These are phyloP conservation scores for Hypocreales sp. DNA, from an alignment of 2,329 filamentous ascomycete species.

Conservation along the genomic window DNA sequence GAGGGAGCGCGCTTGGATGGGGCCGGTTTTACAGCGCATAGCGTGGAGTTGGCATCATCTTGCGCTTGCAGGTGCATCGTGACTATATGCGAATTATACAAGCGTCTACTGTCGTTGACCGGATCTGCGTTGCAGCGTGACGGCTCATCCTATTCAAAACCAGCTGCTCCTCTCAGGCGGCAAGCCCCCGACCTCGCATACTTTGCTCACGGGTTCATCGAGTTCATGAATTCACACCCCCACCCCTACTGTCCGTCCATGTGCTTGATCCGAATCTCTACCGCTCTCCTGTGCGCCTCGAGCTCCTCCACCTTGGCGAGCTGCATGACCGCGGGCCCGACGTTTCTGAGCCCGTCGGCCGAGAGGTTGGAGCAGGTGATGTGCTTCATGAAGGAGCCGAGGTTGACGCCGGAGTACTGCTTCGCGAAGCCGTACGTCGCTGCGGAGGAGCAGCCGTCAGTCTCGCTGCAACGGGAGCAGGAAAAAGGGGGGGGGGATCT, in stretches of 20 bases:
- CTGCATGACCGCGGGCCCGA: constrained; percentile 85
- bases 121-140: no score
- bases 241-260: constrained; percentile 23
- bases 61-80: neutral
- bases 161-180: no score
- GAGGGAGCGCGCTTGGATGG: neutral
- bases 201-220: no score
- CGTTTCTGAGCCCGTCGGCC: constrained; percentile 67
- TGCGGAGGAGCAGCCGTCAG: constrained; percentile 16
- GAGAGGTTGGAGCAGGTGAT: constrained; percentile 91
- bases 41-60: constrained; percentile 15
- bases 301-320: constrained; percentile 87
- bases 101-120: no score
- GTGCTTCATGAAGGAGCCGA: constrained; percentile 93
- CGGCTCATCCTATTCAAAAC: no score
- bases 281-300: constrained; percentile 81
- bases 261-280: constrained; percentile 61
- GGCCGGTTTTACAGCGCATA: no score
- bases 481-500: constrained; percentile 19
- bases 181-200: no score
- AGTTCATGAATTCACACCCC: no score
- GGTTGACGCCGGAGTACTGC: constrained; percentile 95
- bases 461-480: no score
- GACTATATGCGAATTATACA: no score
- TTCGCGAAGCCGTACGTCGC: constrained; percentile 96